Base-by-base conservation (phyloP, 1,139 yeast genomes). In the Pichia sp. region DNA sequence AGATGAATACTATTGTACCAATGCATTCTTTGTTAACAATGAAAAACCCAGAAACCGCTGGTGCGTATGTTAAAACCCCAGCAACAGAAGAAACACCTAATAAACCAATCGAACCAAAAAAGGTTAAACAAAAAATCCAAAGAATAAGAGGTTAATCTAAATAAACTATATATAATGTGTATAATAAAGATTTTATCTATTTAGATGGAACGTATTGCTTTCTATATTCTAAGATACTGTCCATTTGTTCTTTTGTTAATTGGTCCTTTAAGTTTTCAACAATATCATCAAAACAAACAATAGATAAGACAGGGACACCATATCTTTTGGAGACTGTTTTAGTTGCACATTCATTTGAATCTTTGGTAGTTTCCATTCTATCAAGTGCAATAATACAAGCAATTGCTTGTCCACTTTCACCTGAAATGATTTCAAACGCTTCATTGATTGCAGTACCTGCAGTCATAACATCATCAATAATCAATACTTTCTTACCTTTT, bases 391-490 rank as follows among this genome's bases (percentile, higher is more conserved):
- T 86, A 55, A 89, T 82, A 53, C 89, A 79, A 4, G 95, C 98
- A 40, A 80, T 86, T 32, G 88, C 85, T 23, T 70, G 62, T 46
- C 96, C 98, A 40, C 79, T 72, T 59, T 82, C 92, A 26, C 64
- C 71, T 25, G 72, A 72, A 60, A 92, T 88, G 59, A 92, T 85
- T 46, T 76, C 80, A 58, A 88, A 85, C 0, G 97, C 97, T 68
- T 92, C 97, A 60, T 85, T 85, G 64, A 90, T 89, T 47, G 98
- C 98, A 51, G 97, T 92, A 38, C 98, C 98, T 3, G 98, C 97
- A 52, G 97, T 92, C 81, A 92, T 90, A 44, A 92, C 97, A 62
- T 92, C 98, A 67, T 92, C 98, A 56, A 92, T 88, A 60, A 92
- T 85, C 61, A 92, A 72, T 32, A 89, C 79, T 53, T 74, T 76